Conservation (phyloP, 2,329 filamentous ascomycete genomes). For the Aspergillus sp. region DNA sequence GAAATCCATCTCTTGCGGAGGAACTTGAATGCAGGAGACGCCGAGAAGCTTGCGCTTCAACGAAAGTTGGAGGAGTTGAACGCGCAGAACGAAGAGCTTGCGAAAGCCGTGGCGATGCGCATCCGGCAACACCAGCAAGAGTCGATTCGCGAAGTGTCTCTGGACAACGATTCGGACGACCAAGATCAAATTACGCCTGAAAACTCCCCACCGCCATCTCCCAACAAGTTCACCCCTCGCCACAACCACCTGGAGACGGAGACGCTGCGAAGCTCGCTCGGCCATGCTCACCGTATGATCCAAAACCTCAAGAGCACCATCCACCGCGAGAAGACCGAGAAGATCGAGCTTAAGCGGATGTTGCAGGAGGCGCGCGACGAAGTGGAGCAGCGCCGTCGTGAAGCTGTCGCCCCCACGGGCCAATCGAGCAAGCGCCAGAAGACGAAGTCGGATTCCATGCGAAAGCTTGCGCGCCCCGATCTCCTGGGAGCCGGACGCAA, state of each 20-base stretch:
- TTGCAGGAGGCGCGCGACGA: slow-evolving; percentile 94
- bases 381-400: slow-evolving; percentile 66
- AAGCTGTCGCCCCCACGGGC: slow-evolving; percentile 45
- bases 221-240: slow-evolving; percentile 85
- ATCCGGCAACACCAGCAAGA: slow-evolving; percentile 66
- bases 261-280: slow-evolving; percentile 88
- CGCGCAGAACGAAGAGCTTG: slow-evolving; percentile 86
- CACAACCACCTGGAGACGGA: slow-evolving; percentile 93
- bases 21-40: slow-evolving; percentile 73
- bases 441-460: slow-evolving; percentile 66
- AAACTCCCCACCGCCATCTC: slow-evolving; percentile 85
- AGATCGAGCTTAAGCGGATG: slow-evolving; percentile 88
- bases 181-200: slow-evolving; percentile 75
- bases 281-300: slow-evolving; percentile 94
- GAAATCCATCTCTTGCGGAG: slow-evolving; percentile 83
- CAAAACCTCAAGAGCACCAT: slow-evolving; percentile 93
- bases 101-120: slow-evolving; percentile 75
- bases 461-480: slow-evolving; percentile 72
- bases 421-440: slow-evolving; percentile 55
- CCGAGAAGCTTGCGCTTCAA: slow-evolving; percentile 74
- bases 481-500: slow-evolving; percentile 73
- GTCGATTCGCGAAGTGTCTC: slow-evolving; percentile 56
- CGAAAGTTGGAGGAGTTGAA: slow-evolving; percentile 85
- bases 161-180: slow-evolving; percentile 64
- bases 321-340: slow-evolving; percentile 97